Percentiles rank a stretch among this genome's conserved stretches.
These are phyloP conservation scores for Blastocystis sp. DNA, from an alignment of 352 stramenopile species.

Conservation along the genomic window DNA sequence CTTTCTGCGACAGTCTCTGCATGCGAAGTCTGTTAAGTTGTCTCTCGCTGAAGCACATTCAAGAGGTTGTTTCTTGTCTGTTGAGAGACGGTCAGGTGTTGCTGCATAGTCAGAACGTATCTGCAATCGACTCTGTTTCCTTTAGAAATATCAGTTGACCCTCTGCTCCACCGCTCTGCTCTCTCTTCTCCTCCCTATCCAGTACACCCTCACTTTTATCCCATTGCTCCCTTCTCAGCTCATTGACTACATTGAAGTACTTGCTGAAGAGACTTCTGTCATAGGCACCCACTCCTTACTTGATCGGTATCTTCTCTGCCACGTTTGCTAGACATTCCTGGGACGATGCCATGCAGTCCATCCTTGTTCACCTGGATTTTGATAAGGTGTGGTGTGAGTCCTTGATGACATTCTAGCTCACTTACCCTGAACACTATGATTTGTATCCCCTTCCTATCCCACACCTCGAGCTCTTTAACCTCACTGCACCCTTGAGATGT, in stretches of 20 bases:
- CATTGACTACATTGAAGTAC: conserved; percentile 46
- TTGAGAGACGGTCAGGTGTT: conserved; percentile 18
- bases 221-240: conserved; percentile 20
- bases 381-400: neutral
- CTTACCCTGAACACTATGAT: neutral
- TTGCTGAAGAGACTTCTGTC: neutral
- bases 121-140: neutral
- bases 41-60: neutral
- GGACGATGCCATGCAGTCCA: neutral
- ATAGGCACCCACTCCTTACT: conserved; percentile 31
- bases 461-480: neutral
- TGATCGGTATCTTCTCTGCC: conserved; percentile 21
- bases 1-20: conserved; percentile 27
- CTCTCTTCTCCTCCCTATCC: neutral
- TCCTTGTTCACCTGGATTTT: conserved; percentile 40
- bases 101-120: conserved; percentile 34
- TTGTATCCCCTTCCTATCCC: neutral
- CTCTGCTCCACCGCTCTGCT: conserved; percentile 21
- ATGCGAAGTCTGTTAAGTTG: neutral
- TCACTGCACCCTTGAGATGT: neutral
- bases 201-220: conserved; percentile 47
- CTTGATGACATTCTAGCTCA: neutral
- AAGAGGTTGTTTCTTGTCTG: neutral
- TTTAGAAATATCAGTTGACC: conserved; percentile 46
- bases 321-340: neutral